Conservation (phyloP, 305 asterid species). For the Solanum hybrid region DNA sequence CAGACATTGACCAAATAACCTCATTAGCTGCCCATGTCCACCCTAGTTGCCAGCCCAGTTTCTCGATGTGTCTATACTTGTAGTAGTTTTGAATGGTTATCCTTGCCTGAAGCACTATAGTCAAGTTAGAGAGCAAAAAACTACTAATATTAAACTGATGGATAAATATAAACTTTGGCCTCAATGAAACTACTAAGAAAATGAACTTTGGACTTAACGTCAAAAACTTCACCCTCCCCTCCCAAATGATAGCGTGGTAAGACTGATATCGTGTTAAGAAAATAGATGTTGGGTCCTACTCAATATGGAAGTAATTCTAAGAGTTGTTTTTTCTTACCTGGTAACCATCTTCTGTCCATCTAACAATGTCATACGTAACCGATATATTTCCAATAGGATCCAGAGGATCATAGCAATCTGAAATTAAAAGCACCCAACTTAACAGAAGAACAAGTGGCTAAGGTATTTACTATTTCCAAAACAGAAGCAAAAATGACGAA, state of each 20-base stretch:
- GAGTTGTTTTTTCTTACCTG: slow-evolving; percentile 31
- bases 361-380: slow-evolving; percentile 39
- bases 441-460: slow-evolving; percentile 1
- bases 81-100: slow-evolving; percentile 58
- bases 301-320: neutral
- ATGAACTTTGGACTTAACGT: neutral
- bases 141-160: neutral
- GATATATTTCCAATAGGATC: slow-evolving; percentile 64
- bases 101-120: slow-evolving; percentile 30
- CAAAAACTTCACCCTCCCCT: neutral
- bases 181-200: neutral
- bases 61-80: slow-evolving; percentile 52
- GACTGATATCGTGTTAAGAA: neutral
- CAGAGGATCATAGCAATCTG: slow-evolving; percentile 69
- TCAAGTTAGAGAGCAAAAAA: neutral
- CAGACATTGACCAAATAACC: slow-evolving; percentile 54
- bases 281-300: neutral
- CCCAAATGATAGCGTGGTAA: no score
- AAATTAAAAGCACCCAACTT: slow-evolving; percentile 11
- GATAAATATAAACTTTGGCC: neutral
- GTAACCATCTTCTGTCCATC: slow-evolving; percentile 49
- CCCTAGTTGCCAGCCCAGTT: slow-evolving; percentile 62
- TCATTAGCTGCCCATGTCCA: slow-evolving; percentile 53
- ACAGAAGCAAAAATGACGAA: neutral
- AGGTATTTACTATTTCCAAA: neutral